These are phyloP conservation scores for Trichosphaerium sp. DNA, from an alignment of 78 protist genomes.

Conservation along the genomic window DNA sequence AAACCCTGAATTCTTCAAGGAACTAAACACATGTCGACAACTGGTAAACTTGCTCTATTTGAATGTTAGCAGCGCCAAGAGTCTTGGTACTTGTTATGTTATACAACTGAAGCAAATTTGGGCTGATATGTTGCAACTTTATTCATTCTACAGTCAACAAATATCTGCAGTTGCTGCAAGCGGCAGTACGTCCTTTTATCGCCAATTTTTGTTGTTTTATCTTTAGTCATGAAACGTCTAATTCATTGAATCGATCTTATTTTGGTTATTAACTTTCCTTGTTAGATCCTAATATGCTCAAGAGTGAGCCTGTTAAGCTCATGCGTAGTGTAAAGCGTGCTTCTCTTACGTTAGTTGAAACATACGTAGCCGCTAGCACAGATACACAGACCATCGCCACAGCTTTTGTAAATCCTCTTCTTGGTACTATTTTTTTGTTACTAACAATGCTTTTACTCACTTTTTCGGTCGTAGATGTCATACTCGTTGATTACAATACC, in stretches of 20 bases:
- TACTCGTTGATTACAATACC: constrained; percentile 71
- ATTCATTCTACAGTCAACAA: constrained; percentile 31
- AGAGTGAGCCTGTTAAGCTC: constrained; percentile 7
- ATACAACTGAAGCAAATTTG: constrained; percentile 74
- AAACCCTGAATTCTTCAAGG: constrained; percentile 7
- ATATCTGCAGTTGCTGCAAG: constrained; percentile 34
- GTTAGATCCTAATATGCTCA: constrained; percentile 42
- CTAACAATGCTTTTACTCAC: neutral
- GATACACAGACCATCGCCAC: constrained; percentile 14
- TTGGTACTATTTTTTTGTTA: neutral
- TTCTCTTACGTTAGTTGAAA: constrained; percentile 58
- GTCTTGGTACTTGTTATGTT: constrained; percentile 66
- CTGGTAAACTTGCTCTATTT: constrained; percentile 63
- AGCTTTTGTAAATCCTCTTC: neutral
- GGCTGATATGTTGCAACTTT: constrained; percentile 66
- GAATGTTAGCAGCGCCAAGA: constrained; percentile 52
- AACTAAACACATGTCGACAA: neutral
- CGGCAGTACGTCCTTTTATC: neutral
- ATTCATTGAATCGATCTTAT: constrained; percentile 40
- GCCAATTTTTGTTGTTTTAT: neutral
- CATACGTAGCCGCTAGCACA: constrained; percentile 46
- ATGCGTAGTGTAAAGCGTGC: constrained; percentile 80
- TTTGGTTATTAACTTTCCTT: too few relatives aligned
- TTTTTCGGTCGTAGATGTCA: constrained; percentile 72
- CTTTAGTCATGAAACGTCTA: neutral